Conservation (phyloP, 1,284 basidiomycete genomes). For the Leccinum angustisporum region DNA sequence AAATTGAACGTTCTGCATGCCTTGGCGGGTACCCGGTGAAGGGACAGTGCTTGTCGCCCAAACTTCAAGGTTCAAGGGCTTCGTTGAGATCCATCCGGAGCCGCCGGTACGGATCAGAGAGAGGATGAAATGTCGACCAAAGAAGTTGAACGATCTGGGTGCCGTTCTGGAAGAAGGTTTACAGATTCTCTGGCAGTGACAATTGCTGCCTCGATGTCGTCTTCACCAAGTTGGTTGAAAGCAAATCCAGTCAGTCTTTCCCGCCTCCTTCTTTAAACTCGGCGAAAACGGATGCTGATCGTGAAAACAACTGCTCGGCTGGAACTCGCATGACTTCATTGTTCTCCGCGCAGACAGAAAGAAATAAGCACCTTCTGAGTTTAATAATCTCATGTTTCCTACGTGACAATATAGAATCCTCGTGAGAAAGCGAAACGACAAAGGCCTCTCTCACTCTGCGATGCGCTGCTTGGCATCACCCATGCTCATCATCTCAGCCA, state of each 20-base stretch:
- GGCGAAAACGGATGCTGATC: background rate
- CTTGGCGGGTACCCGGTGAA: too few species aligned
- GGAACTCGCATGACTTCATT: background rate
- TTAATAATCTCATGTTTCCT: too few species aligned
- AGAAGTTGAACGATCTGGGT: background rate
- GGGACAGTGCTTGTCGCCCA: background rate
- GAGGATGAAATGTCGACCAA: background rate
- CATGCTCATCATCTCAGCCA: background rate
- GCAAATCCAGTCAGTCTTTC: background rate
- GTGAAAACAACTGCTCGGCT: background rate
- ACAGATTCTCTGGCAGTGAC: too few species aligned
- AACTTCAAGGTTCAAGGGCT: conserved; percentile 3
- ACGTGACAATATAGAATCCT: background rate
- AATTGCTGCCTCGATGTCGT: background rate
- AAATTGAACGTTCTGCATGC: background rate
- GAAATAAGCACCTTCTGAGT: too few species aligned
- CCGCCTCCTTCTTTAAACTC: background rate
- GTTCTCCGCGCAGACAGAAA: too few species aligned
- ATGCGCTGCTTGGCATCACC: background rate
- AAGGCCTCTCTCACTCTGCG: background rate
- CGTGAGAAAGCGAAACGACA: background rate
- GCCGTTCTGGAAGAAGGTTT: background rate
- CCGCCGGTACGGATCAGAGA: background rate
- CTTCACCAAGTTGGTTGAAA: background rate
- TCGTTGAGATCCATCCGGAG: conserved; percentile 5